These are phyloP conservation scores for Phytophthora ramorum DNA, from an alignment of 352 stramenopile genomes.

Conservation along the genomic window DNA sequence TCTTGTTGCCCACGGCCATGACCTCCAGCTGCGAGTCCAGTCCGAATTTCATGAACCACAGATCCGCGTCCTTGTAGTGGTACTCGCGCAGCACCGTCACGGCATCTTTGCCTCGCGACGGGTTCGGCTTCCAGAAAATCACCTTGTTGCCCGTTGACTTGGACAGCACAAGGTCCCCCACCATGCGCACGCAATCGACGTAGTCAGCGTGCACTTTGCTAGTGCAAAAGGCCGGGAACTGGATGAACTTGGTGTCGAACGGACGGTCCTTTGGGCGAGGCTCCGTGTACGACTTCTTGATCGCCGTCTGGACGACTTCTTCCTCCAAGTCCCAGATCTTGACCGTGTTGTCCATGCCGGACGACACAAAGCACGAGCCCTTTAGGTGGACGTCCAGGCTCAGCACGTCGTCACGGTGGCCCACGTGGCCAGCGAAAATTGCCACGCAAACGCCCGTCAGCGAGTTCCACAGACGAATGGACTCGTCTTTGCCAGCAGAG, in stretches of 20 bases:
- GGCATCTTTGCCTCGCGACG: constrained; percentile 77
- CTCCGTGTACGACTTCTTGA: constrained; percentile 80
- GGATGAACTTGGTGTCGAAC: constrained; percentile 87
- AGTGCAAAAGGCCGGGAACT: constrained; percentile 93
- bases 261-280: constrained; percentile 61
- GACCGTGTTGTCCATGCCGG: constrained; percentile 94
- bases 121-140: constrained; percentile 93
- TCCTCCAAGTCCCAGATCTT: constrained; percentile 94
- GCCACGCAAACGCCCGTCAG: constrained; percentile 86
- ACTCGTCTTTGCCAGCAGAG: constrained; percentile 94
- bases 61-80: constrained; percentile 79
- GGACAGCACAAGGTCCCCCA: constrained; percentile 79
- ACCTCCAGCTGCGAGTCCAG: constrained; percentile 79
- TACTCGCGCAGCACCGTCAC: constrained; percentile 87
- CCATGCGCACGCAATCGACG: constrained; percentile 89
- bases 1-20: constrained; percentile 85
- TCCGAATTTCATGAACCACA: constrained; percentile 91
- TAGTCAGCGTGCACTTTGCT: constrained; percentile 93
- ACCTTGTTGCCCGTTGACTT: constrained; percentile 91
- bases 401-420: constrained; percentile 91
- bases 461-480: constrained; percentile 94
- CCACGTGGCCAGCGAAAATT: constrained; percentile 93
- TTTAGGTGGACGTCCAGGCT: constrained; percentile 90
- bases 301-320: constrained; percentile 71
- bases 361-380: constrained; percentile 89